A percentile compares a stretch with the other conserved stretches of the same genome.
Conservation (phyloP, 2,329 filamentous ascomycete species). For the Dothistroma septosporum region DNA sequence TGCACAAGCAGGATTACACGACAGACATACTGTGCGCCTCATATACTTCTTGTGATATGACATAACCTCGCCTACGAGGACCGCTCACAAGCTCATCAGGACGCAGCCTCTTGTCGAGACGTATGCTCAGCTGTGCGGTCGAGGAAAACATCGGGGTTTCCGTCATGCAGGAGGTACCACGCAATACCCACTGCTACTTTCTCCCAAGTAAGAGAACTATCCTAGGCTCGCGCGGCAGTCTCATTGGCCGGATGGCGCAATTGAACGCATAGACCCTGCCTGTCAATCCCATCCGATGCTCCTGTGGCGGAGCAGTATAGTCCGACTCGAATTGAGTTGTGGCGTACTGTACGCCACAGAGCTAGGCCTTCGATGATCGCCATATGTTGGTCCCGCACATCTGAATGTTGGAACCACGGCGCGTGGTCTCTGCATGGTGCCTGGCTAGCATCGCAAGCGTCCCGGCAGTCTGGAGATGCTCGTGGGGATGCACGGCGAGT, state of each 20-base stretch:
- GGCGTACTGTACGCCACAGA: not conserved
- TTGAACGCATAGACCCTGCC: constrained; percentile 4
- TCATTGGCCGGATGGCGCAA: constrained; percentile 17
- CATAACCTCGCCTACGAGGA: not conserved
- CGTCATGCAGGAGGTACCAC: constrained; percentile 3
- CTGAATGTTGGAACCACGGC: constrained; percentile 3
- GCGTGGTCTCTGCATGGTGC: constrained; percentile 5
- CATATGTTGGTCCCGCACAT: not conserved
- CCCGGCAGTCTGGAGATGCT: not conserved
- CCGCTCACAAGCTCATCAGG: not conserved
- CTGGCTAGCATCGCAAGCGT: constrained; percentile 3
- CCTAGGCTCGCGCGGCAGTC: not conserved
- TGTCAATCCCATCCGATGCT: not conserved
- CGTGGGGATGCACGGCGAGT: not conserved
- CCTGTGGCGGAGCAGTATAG: constrained; percentile 5
- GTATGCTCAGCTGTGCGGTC: not conserved
- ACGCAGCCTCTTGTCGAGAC: not conserved
- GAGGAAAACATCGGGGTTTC: constrained; percentile 4
- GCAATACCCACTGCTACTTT: not conserved
- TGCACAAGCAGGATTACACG: not conserved
- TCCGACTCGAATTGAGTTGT: not conserved
- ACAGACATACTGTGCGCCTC: not conserved
- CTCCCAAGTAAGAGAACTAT: not conserved
- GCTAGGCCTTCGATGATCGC: not conserved
- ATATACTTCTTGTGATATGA: not conserved